Base-by-base conservation (phyloP, 2,329 filamentous ascomycete species). In the Cercospora sesami region DNA sequence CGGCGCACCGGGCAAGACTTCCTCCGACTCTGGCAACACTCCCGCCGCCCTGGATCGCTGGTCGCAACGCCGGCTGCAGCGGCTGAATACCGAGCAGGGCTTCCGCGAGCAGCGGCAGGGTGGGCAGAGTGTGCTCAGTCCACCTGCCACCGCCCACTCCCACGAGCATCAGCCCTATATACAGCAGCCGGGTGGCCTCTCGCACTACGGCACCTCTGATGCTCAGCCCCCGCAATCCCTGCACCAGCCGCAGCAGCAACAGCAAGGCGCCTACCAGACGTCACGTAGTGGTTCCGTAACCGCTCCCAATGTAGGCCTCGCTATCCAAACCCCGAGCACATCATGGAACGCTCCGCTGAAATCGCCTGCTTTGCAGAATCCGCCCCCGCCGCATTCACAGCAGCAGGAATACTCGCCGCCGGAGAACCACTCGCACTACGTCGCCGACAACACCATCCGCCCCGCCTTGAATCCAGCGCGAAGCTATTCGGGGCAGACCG, bases 21-120 rank as follows among this genome's bases (percentile, higher is more conserved):
- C 78, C 70, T 76, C 76, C 67, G 77, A 78, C 68, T 75, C 73
- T 64, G 76, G 76, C 68, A 65, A 68, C 51, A 60, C 69, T 30
- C 60, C 69, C 65, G 62, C 31, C 48, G 74, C 70, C 61, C 72
- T 76, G 73, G 77, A 79, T 73, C 76, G 78, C 65, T 79, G 75
- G 74, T 75, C 75, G 68, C 76, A 79, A 70, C 74, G 78, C 64
- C 75, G 77, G 60, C 73, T 79, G 75, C 77, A 79, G 73, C 75
- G 78, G 67, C 70, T 79, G 67, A 78, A 79, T 65, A 79, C 78
- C 66, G 78, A 79, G 76, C 76, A 78, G 68, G 77, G 75, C 69
- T 79, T 79, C 70, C 73, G 78, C 57, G 77, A 79, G 71, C 77
- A 79, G 72, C 73, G 78, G 51, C 76, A 78, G 67, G 76, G 75